These are phyloP conservation scores for Zygotorulaspora florentina DNA, from an alignment of 805 yeast species.

Conservation along the genomic window DNA sequence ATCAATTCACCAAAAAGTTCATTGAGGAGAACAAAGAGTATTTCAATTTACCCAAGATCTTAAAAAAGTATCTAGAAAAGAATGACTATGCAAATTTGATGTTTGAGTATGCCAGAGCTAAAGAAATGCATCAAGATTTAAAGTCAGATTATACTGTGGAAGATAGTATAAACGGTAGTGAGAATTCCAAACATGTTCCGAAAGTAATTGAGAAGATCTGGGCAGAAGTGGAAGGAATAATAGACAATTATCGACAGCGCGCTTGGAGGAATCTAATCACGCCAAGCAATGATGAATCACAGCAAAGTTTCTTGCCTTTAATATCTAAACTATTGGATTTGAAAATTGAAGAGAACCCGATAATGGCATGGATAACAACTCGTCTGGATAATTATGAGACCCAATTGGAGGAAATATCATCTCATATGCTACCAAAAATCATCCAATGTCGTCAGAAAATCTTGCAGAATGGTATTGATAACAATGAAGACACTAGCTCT, in stretches of 20 bases:
- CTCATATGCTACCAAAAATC: conserved; percentile 40
- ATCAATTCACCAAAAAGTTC: conserved; percentile 46
- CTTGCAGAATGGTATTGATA: conserved; percentile 24
- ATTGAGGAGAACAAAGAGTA: conserved; percentile 50
- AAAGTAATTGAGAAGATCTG: conserved; percentile 49
- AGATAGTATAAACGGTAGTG: conserved; percentile 23
- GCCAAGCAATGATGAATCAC: conserved; percentile 20
- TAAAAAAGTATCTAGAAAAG: conserved; percentile 41
- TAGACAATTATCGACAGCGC: conserved; percentile 50
- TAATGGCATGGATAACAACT: conserved; percentile 54
- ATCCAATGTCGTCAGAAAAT: conserved; percentile 40
- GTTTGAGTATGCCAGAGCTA: conserved; percentile 53
- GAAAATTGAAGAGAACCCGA: conserved; percentile 62
- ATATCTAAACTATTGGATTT: conserved; percentile 58
- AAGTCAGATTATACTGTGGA: conserved; percentile 10
- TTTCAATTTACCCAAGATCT: conserved; percentile 53
- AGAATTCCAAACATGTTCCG: conserved; percentile 24
- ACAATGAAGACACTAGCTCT: conserved; percentile 13
- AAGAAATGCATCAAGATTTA: conserved; percentile 25
- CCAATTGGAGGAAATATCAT: conserved; percentile 41
- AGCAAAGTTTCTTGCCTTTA: conserved; percentile 37
- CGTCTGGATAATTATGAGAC: conserved; percentile 42
- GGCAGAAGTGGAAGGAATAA: conserved; percentile 49
- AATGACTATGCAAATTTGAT: conserved; percentile 57
- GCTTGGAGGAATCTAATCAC: conserved; percentile 47